Evolutionary conservation across 129 eudicot genomes (phyloP).

Genomic region (Arctium minus): DNA sequence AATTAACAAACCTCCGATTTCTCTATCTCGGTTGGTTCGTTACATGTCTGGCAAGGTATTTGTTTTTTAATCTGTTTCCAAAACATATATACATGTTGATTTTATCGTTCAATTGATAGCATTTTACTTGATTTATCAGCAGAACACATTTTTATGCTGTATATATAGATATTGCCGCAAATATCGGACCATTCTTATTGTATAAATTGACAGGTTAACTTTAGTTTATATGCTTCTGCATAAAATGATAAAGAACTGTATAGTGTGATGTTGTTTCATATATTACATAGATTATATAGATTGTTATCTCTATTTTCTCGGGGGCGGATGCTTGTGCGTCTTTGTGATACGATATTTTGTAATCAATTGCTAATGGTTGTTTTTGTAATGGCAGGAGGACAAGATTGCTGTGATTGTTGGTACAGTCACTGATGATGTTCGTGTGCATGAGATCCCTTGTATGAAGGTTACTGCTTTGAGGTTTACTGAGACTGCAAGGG

Average conservation of each 20-base stretch:
- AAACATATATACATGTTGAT: neutral
- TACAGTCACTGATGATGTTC: conserved; percentile 64
- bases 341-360: neutral
- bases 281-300: neutral
- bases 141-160: neutral
- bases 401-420: conserved; percentile 87
- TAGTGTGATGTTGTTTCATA: neutral
- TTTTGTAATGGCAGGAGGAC: conserved; percentile 41
- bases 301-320: neutral
- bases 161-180: neutral
- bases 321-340: neutral
- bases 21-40: conserved; percentile 65
- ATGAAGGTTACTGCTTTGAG: conserved; percentile 75
- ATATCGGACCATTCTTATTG: neutral
- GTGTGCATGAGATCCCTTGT: conserved; percentile 59
- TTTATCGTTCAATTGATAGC: neutral
- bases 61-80: neutral
- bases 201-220: neutral
- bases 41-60: conserved; percentile 74
- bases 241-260: neutral
- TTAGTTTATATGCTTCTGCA: neutral
- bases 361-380: neutral
- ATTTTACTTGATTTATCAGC: neutral
- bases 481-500: conserved; percentile 82
- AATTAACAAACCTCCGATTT: conserved; percentile 76